Conservation (phyloP, 176 grass and related monocot species). For the Juncus inflexus region DNA sequence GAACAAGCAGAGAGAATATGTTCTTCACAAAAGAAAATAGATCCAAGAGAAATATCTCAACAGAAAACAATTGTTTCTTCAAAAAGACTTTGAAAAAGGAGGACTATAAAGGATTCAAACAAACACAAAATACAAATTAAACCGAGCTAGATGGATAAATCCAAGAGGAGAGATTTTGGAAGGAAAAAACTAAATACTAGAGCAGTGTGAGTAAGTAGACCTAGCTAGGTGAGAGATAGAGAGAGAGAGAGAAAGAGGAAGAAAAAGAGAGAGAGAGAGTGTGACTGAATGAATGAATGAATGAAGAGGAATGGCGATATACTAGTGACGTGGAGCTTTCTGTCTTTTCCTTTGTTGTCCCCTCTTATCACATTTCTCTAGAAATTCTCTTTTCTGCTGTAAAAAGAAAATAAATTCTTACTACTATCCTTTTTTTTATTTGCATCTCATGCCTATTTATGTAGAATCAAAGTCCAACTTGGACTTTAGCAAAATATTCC, state of each 20-base stretch:
- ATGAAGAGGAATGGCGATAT: background rate
- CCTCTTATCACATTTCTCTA: constrained; percentile 36
- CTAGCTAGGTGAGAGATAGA: constrained; percentile 31
- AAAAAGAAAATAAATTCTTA: constrained; percentile 31
- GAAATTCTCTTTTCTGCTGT: constrained; percentile 50
- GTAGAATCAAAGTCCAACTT: constrained; percentile 1
- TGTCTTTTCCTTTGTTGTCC: constrained; percentile 62
- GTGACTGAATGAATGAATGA: constrained; percentile 14
- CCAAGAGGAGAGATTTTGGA: constrained; percentile 26
- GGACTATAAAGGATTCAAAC: background rate
- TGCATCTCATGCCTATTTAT: background rate
- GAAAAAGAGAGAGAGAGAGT: constrained; percentile 19
- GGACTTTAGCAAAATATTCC: background rate
- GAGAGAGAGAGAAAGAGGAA: constrained; percentile 25
- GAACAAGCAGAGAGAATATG: constrained; percentile 1
- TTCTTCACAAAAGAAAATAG: background rate
- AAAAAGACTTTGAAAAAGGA: background rate
- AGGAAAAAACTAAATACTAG: constrained; percentile 23
- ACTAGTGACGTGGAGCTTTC: constrained; percentile 46
- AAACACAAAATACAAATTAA: background rate
- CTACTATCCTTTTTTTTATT: constrained; percentile 21
- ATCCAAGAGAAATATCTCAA: background rate
- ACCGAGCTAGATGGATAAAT: constrained; percentile 13
- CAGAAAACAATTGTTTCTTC: background rate
- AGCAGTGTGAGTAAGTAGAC: constrained; percentile 19